phyloP scores from a whole-genome alignment of 192 early-diverging fungal genomes.

The Coemansia sp. region DNA sequence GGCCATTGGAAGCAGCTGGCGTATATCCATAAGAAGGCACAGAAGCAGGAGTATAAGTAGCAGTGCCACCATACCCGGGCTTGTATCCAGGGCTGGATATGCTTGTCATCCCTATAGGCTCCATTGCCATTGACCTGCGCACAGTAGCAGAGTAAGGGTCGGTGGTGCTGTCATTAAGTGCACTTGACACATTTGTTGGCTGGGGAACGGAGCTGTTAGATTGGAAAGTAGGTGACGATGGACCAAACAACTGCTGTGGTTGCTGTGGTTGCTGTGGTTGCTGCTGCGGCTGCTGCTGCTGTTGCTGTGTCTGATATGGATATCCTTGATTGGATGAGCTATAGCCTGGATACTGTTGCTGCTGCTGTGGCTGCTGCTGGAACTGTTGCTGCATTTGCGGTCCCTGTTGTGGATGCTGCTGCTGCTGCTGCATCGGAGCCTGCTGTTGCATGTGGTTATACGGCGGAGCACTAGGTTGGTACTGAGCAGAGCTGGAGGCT shows the following conservation, averaged over 20 bases:
- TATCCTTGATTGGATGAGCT: conserved; percentile 4
- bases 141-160: conserved; percentile 42
- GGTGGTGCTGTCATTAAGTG: conserved; percentile 14
- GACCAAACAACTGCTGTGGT: conserved; percentile 14
- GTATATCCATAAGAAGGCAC: conserved; percentile 6
- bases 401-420: background rate
- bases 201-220: conserved; percentile 7
- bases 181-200: background rate
- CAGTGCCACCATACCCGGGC: conserved; percentile 32
- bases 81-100: conserved; percentile 26
- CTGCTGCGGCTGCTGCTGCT: conserved; percentile 15
- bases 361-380: conserved; percentile 8
- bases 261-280: conserved; percentile 1
- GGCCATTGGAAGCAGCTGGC: conserved; percentile 2
- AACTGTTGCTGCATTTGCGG: conserved; percentile 19
- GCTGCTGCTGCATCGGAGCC: conserved; percentile 22
- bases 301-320: conserved; percentile 11
- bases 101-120: conserved; percentile 18
- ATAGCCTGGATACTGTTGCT: conserved; percentile 14
- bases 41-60: conserved; percentile 23
- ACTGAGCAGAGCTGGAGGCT: conserved; percentile 25
- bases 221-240: conserved; percentile 10
- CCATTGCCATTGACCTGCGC: conserved; percentile 25
- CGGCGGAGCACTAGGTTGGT: conserved; percentile 44
- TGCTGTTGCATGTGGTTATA: conserved; percentile 13